phyloP scores from a whole-genome alignment of 2,329 filamentous ascomycete genomes.

The Aspergillus sp. region DNA sequence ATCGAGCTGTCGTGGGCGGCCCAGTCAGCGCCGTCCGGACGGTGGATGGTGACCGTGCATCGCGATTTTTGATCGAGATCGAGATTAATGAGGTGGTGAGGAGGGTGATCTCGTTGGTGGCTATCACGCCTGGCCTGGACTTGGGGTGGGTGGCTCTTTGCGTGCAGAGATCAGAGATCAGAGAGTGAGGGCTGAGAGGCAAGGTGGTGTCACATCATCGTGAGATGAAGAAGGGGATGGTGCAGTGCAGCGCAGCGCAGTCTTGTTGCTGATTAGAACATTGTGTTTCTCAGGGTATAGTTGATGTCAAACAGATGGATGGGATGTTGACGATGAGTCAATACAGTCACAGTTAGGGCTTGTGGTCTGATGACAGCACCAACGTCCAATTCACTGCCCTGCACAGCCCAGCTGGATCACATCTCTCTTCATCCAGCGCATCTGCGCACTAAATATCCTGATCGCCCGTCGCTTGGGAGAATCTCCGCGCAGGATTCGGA shows the following conservation, averaged over 20 bases:
- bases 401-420: not conserved
- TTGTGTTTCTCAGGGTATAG: no score
- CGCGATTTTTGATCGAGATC: constrained; percentile 6
- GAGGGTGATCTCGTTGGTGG: constrained; percentile 2
- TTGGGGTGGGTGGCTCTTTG: not conserved
- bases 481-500: not conserved
- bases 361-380: no score
- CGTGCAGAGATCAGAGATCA: not conserved
- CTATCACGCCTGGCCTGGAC: constrained; percentile 5
- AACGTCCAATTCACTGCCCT: no score
- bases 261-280: no score
- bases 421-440: not conserved
- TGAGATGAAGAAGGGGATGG: no score
- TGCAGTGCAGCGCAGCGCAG: no score
- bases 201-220: no score
- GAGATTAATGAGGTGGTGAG: not conserved
- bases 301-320: no score
- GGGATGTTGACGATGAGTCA: no score
- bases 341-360: no score
- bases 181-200: not conserved
- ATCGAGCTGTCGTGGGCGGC: constrained; percentile 2
- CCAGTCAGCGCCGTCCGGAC: constrained; percentile 9
- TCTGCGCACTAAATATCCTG: not conserved
- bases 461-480: not conserved
- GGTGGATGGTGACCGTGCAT: constrained; percentile 7